Conservation (phyloP, 1,139 yeast genomes). For the Candida sanyaensis region DNA sequence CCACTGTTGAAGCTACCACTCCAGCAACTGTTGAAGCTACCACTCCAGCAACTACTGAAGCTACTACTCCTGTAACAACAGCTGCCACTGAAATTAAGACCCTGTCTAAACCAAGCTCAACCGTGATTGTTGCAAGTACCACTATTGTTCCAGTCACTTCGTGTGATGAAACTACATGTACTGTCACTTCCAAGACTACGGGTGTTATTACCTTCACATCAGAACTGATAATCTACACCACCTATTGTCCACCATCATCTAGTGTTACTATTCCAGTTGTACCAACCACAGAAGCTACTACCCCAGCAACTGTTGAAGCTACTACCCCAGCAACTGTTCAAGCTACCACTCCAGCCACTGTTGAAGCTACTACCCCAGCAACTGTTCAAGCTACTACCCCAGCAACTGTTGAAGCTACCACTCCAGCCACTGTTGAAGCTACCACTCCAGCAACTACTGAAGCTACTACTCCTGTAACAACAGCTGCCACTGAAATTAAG, state of each 20-base stretch:
- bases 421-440: too few relatives aligned
- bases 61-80: slow-evolving; percentile 10
- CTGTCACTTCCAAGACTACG: slow-evolving; percentile 32
- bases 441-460: too few relatives aligned
- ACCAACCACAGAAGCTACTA: slow-evolving; percentile 8
- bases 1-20: neutral
- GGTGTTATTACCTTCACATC: slow-evolving; percentile 36
- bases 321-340: slow-evolving; percentile 14
- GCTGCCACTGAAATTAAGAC: slow-evolving; percentile 6
- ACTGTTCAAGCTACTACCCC: too few relatives aligned
- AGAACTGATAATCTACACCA: slow-evolving; percentile 20
- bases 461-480: slow-evolving; percentile 10
- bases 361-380: too few relatives aligned
- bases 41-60: slow-evolving; percentile 8
- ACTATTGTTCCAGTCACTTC: slow-evolving; percentile 22
- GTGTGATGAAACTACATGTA: slow-evolving; percentile 28
- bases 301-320: neutral
- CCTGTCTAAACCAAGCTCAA: neutral
- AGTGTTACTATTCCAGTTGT: slow-evolving; percentile 18
- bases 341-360: slow-evolving; percentile 13
- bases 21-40: slow-evolving; percentile 3
- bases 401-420: too few relatives aligned
- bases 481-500: slow-evolving; percentile 20
- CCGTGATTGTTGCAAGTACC: slow-evolving; percentile 17
- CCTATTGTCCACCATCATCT: slow-evolving; percentile 23